A percentile compares a stretch with the other conserved stretches of the same genome.
Evolutionary conservation across 2,329 filamentous ascomycete genomes (phyloP).

Genomic region (Zymoseptoria pseudotritici): DNA sequence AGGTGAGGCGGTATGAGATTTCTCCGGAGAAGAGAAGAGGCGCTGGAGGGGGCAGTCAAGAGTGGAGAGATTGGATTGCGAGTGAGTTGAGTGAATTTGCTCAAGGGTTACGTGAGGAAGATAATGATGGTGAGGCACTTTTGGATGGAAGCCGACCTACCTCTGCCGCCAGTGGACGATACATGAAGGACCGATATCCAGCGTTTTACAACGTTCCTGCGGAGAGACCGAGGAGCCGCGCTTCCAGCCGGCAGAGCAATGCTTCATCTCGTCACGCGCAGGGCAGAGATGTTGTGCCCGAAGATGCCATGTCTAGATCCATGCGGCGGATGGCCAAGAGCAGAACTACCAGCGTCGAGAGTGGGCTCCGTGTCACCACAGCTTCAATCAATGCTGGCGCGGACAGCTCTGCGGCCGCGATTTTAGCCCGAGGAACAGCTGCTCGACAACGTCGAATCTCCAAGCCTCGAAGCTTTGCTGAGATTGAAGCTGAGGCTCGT

Average conservation of each 20-base stretch:
- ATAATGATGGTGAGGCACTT: background rate
- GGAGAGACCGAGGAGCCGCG: constrained; percentile 16
- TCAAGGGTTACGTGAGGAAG: background rate
- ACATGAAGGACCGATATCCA: constrained; percentile 41
- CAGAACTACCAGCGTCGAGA: constrained; percentile 2
- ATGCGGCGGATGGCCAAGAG: constrained; percentile 1
- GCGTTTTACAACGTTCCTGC: constrained; percentile 25
- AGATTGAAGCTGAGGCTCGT: constrained; percentile 4
- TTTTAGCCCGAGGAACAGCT: background rate
- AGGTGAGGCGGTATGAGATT: constrained; percentile 38
- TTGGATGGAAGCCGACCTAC: constrained; percentile 10
- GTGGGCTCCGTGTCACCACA: background rate
- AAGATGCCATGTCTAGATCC: background rate
- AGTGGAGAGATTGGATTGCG: constrained; percentile 43
- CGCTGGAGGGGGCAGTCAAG: constrained; percentile 30
- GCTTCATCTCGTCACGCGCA: background rate
- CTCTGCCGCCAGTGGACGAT: constrained; percentile 9
- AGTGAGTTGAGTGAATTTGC: constrained; percentile 34
- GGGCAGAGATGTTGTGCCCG: background rate
- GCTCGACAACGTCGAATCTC: background rate
- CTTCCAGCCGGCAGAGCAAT: constrained; percentile 16
- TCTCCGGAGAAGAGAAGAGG: constrained; percentile 20
- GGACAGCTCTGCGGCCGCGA: background rate
- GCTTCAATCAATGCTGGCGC: background rate
- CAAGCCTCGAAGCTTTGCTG: constrained; percentile 6